These are phyloP conservation scores for Auricularia sp. DNA, from an alignment of 768 basidiomycete species.

Conservation along the genomic window DNA sequence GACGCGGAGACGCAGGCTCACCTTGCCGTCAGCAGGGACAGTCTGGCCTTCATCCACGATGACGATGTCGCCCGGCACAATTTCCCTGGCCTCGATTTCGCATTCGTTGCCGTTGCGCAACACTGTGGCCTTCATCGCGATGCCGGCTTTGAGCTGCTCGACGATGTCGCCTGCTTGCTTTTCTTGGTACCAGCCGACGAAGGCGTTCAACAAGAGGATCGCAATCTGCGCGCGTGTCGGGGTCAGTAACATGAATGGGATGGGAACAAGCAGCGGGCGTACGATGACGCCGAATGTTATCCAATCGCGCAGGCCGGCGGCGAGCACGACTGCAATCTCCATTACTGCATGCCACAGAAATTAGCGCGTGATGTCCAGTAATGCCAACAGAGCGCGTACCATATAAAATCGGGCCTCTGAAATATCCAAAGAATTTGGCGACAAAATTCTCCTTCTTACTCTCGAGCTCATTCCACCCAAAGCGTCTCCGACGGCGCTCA, in stretches of 20 bases:
- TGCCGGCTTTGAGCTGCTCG: slow-evolving; percentile 38
- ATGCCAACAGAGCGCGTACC: slow-evolving; percentile 5
- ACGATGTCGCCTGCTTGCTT: slow-evolving; percentile 43
- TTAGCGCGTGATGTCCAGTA: too few relatives aligned
- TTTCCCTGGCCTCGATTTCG: slow-evolving; percentile 34
- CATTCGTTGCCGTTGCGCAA: slow-evolving; percentile 32
- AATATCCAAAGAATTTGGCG: slow-evolving; percentile 35
- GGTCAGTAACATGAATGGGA: neutral
- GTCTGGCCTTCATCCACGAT: slow-evolving; percentile 36
- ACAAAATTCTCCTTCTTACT: slow-evolving; percentile 33
- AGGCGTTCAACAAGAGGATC: slow-evolving; percentile 33
- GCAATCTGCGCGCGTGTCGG: slow-evolving; percentile 20
- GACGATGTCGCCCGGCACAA: slow-evolving; percentile 36
- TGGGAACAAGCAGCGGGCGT: slow-evolving; percentile 9
- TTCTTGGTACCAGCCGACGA: slow-evolving; percentile 39
- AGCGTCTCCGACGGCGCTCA: slow-evolving; percentile 22
- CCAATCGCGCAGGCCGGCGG: slow-evolving; percentile 38
- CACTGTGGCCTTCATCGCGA: slow-evolving; percentile 28
- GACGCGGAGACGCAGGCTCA: slow-evolving; percentile 3
- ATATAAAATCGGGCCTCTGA: slow-evolving; percentile 34
- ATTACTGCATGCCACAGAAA: slow-evolving; percentile 18
- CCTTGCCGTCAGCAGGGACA: slow-evolving; percentile 36
- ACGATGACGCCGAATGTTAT: slow-evolving; percentile 42
- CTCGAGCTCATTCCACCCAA: slow-evolving; percentile 36
- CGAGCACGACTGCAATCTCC: slow-evolving; percentile 37